These are phyloP conservation scores for Naganishia randhawae DNA, from an alignment of 768 basidiomycete species.

Conservation along the genomic window DNA sequence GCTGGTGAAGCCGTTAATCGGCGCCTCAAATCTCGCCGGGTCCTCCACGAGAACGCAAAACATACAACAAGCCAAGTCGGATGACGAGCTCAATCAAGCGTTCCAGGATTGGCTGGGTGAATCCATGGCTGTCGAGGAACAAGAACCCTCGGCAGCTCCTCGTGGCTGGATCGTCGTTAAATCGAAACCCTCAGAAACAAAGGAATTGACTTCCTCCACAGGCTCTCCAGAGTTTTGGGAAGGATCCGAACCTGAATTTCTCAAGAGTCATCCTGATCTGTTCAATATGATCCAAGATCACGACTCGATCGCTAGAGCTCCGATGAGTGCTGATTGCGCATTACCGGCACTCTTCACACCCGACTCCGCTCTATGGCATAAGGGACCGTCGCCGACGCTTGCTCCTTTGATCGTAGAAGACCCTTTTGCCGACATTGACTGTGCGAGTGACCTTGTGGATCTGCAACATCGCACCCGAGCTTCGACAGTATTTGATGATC, in stretches of 20 bases:
- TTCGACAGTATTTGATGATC: conserved; percentile 1
- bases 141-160: not conserved
- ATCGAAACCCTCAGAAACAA: not conserved
- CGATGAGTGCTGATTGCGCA: not conserved
- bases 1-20: conserved; percentile 9
- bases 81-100: conserved; percentile 1
- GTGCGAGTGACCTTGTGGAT: not conserved
- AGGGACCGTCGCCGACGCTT: conserved; percentile 27
- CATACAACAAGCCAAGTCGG: not conserved
- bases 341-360: conserved; percentile 8
- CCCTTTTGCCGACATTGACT: conserved; percentile 26
- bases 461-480: conserved; percentile 1
- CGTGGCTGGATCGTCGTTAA: conserved; percentile 30
- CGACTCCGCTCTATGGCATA: conserved; percentile 3
- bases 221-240: conserved; percentile 1
- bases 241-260: conserved; percentile 15
- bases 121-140: not conserved
- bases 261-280: conserved; percentile 13
- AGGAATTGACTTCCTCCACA: not conserved
- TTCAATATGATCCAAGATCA: not conserved
- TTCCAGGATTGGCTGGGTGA: conserved; percentile 23
- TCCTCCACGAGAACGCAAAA: not conserved
- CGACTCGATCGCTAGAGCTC: not conserved
- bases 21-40: not conserved
- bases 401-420: conserved; percentile 30